phyloP scores from a whole-genome alignment of 2,329 filamentous ascomycete species.

The Tolypocladium inflatum region DNA sequence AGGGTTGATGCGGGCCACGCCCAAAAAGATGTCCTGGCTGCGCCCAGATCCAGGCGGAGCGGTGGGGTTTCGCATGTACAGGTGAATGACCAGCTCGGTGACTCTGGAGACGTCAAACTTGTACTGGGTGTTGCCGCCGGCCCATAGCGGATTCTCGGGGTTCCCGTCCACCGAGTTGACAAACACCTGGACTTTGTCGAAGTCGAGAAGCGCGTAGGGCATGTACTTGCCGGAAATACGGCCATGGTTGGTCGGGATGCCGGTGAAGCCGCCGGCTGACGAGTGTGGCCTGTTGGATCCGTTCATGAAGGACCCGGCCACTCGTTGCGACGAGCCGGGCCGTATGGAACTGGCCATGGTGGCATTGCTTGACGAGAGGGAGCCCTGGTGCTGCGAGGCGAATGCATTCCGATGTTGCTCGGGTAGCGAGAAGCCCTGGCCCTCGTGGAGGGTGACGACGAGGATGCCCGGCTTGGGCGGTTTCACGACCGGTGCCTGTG shows the following conservation, averaged over 20 bases:
- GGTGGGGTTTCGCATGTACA: conserved; percentile 89
- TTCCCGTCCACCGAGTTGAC: conserved; percentile 93
- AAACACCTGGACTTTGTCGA: conserved; percentile 98
- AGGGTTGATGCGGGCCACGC: conserved; percentile 83
- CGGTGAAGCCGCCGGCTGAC: conserved; percentile 73
- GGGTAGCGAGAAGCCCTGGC: conserved; percentile 81
- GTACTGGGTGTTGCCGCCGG: conserved; percentile 96
- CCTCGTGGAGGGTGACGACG: conserved; percentile 94
- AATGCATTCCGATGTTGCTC: conserved; percentile 78
- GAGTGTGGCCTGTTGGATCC: conserved; percentile 66
- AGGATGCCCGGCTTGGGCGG: conserved; percentile 87
- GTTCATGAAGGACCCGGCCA: conserved; percentile 54
- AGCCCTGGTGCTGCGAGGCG: conserved; percentile 62
- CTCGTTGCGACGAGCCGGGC: conserved; percentile 46
- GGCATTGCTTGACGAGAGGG: conserved; percentile 56
- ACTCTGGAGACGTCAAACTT: conserved; percentile 98
- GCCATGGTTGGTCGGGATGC: conserved; percentile 86
- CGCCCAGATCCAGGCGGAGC: conserved; percentile 78
- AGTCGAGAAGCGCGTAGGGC: conserved; percentile 92
- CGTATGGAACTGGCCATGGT: conserved; percentile 42
- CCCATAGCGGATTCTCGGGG: conserved; percentile 92
- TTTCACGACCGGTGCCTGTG: conserved; percentile 57
- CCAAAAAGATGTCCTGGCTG: conserved; percentile 93
- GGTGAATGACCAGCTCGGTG: conserved; percentile 80
- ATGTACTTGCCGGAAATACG: conserved; percentile 94